Evolutionary conservation across 179 eudicot species (phyloP), one percentile per base, ranked within the genome.

Genomic region (Amaranthus tricolor): DNA sequence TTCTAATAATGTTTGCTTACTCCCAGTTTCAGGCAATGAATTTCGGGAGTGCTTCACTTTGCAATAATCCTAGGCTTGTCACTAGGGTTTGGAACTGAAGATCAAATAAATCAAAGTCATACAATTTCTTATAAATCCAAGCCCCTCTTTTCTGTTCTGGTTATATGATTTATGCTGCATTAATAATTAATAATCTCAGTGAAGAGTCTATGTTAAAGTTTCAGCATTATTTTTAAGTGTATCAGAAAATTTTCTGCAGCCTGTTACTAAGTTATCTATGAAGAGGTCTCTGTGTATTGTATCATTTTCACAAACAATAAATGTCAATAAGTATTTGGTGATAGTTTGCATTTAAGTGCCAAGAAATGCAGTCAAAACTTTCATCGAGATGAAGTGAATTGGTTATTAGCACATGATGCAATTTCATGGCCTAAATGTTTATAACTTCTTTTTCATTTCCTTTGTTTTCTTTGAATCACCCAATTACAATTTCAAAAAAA

Each of bases 181-280:
- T 52, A 16, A 47, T 15, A 31, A 40, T 31, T 54, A 12, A 55
- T 15, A 15, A 64, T 43, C 48, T 52, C 43, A 16, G 5, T 45
- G 58, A 66, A 75, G 45, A 55, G 61, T 59, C 8, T 59, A n/a
- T n/a, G 62, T 5, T 59, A 5, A 13, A 50, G 71, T 67, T 50
- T 49, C 11, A 19, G 9, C 21, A 48, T 67, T 48, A 14, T 66
- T 66, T 66, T 66, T 0, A 5, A 2, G 47, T 51, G 72, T 52
- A 51, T 51, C 21, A 51, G 56, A 9, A 24, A 20, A 9, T 62
- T 17, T 47, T 43, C 45, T 47, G 17, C 31, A 19, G 9, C 48
- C 7, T 48, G 14, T 60, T 48, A 21, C 48, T 21, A 61, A 60
- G 12, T 20, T 24, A 14, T 0, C 40, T 1, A 50, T 1, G n/a